Conservation (phyloP, 768 basidiomycete genomes). For the Amylocystis lapponica region DNA sequence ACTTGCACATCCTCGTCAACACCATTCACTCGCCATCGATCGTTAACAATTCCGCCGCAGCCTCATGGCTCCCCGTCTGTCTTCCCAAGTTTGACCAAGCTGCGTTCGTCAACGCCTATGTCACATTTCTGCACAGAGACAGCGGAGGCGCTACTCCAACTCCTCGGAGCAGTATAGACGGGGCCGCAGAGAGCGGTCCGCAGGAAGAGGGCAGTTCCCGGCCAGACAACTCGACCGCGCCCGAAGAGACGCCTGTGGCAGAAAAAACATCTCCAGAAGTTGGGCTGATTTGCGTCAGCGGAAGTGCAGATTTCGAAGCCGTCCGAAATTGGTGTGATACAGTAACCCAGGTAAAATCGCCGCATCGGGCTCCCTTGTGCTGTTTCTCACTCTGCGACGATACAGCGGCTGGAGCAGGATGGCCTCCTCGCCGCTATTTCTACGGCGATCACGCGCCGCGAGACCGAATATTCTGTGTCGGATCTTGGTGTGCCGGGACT, state of each 20-base stretch:
- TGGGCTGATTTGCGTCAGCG: slow-evolving; percentile 76
- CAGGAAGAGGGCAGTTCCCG: too few relatives aligned
- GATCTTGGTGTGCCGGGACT: slow-evolving; percentile 85
- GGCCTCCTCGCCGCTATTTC: slow-evolving; percentile 49
- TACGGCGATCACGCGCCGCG: slow-evolving; percentile 39
- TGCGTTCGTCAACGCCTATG: slow-evolving; percentile 89
- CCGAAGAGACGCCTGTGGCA: background rate
- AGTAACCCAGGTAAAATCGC: slow-evolving; percentile 47
- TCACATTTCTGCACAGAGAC: slow-evolving; percentile 53
- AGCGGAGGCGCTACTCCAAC: background rate
- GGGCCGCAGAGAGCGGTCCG: too few relatives aligned
- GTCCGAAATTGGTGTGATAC: slow-evolving; percentile 71
- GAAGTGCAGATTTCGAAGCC: slow-evolving; percentile 80
- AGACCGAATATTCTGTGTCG: slow-evolving; percentile 62
- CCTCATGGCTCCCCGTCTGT: slow-evolving; percentile 94
- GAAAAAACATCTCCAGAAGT: slow-evolving; percentile 19
- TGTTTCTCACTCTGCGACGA: background rate
- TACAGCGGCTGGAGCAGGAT: slow-evolving; percentile 64
- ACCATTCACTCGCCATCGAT: slow-evolving; percentile 82
- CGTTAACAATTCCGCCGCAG: slow-evolving; percentile 68
- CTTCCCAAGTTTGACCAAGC: slow-evolving; percentile 89
- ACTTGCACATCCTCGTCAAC: slow-evolving; percentile 90
- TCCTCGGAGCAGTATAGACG: background rate
- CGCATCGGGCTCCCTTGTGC: background rate
- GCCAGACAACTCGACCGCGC: background rate